A percentile compares a stretch with the other conserved stretches of the same genome.
Conservation (phyloP, 2,329 filamentous ascomycete genomes). For the Orbilia quercus region DNA sequence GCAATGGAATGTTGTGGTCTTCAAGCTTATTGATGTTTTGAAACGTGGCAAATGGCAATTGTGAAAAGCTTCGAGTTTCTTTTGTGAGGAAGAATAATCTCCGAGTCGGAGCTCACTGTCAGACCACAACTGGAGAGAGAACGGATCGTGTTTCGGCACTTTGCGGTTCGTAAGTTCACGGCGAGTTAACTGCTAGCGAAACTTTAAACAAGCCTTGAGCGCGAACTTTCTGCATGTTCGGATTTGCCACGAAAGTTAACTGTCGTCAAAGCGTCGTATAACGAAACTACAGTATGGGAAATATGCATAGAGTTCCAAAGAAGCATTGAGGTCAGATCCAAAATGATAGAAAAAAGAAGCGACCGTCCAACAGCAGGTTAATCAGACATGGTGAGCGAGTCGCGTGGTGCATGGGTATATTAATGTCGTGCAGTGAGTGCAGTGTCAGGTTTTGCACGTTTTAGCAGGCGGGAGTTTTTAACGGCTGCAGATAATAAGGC, state of each 20-base stretch:
- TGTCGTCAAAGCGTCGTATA: too few relatives aligned
- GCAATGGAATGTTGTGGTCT: neutral
- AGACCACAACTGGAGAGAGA: neutral
- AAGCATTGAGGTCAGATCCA: too few relatives aligned
- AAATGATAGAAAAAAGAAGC: neutral
- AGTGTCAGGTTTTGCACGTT: slow-evolving; percentile 32
- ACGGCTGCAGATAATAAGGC: slow-evolving; percentile 7
- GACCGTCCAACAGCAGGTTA: slow-evolving; percentile 8
- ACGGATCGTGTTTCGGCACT: neutral
- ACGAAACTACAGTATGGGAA: too few relatives aligned
- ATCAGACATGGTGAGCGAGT: slow-evolving; percentile 21
- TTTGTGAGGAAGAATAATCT: neutral
- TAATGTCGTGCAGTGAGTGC: too few relatives aligned
- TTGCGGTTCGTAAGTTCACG: slow-evolving; percentile 3
- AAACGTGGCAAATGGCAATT: slow-evolving; percentile 27
- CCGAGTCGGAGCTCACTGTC: neutral
- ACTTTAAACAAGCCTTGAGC: neutral
- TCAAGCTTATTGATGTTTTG: slow-evolving; percentile 16
- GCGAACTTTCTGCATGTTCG: neutral
- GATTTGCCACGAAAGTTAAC: too few relatives aligned
- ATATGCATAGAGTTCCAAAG: too few relatives aligned
- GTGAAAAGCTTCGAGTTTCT: neutral
- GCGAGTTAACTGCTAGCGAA: neutral
- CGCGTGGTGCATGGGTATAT: slow-evolving; percentile 35
- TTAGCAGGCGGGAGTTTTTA: slow-evolving; percentile 32